A percentile compares a stretch with the other conserved stretches of the same genome.
phyloP scores from a whole-genome alignment of 1,284 basidiomycete species.

The Sporisorium iseilematis-ciliati region DNA sequence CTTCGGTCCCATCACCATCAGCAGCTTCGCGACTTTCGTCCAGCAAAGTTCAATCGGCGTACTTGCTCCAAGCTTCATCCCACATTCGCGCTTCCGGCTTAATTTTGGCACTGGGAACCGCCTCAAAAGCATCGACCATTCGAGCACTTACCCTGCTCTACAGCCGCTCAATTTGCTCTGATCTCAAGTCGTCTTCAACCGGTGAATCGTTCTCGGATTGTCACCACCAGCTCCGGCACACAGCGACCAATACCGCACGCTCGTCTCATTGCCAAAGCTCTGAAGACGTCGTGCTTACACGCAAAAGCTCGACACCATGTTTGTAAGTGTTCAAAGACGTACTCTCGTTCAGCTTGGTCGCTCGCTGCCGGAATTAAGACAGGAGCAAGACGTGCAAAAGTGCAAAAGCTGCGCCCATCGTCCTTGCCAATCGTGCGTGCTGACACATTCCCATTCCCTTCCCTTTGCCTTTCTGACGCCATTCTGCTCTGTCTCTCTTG shows the following conservation, averaged over 20 bases:
- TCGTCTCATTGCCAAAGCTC: not conserved
- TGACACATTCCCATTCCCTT: conserved; percentile 1
- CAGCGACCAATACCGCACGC: not conserved
- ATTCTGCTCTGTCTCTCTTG: not conserved
- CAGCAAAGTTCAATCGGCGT: not conserved
- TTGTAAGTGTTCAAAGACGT: conserved; percentile 24
- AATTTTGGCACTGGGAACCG: not conserved
- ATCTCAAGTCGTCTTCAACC: not conserved
- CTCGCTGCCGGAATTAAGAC: not conserved
- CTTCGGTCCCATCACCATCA: not conserved
- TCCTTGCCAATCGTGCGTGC: not conserved
- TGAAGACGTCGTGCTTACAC: conserved; percentile 11
- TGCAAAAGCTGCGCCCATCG: no score
- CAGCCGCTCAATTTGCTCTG: not conserved
- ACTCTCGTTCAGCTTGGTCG: not conserved
- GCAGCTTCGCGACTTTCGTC: not conserved
- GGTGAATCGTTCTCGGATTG: no score
- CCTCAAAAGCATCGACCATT: not conserved
- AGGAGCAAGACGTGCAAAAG: not conserved
- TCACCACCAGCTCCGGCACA: not conserved
- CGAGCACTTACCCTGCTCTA: not conserved
- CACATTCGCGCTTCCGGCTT: conserved; percentile 9
- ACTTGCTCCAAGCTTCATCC: not conserved
- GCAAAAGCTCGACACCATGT: conserved; percentile 25
- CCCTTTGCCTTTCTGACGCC: no score